Base-by-base conservation (phyloP, 2,329 filamentous ascomycete species). In the Claviceps sp. region DNA sequence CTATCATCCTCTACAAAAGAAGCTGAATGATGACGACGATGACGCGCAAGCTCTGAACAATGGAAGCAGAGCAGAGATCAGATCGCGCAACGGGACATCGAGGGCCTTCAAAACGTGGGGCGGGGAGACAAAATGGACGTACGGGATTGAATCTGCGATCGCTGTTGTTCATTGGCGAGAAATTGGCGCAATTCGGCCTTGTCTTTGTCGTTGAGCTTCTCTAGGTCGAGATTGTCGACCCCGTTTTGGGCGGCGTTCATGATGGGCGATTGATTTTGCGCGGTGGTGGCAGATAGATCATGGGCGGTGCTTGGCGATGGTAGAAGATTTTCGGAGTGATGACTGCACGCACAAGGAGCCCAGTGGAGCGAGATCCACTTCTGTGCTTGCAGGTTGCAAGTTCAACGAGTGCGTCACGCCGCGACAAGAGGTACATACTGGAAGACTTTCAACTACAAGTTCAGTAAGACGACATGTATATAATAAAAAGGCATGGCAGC, bases 101-200 rank as follows among this genome's bases (percentile, higher is more conserved):
- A 5, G n/a, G n/a, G 20, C n/a, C 40, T 11, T 9, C 40, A n/a
- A n/a, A 13, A 30, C 22, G 24, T n/a, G 7, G 11, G 24, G 8
- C 11, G 43, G 26, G 18, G 8, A 20, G 8, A 14, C 13, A 18
- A 40, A 48, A 20, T 5, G 30, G 37, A 47, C 50, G 24, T 66
- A 88, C 85, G 75, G 42, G 70, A 62, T 58, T 80, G 77, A 49
- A 81, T 70, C 58, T 80, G 74, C n/a, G 86, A 80, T 67, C 93
- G 93, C 70, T 96, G 88, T 58, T 79, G 78, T 74, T 96, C 89
- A 65, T 86, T 88, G 60, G 81, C 73, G 54, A 96, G 76, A 69
- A 95, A 91, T 64, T 88, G 82, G 63, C 88, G 86, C 44, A 98
- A 78, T 70, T 97, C 89, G 58, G 81, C 76, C 77, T 89, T 93